A percentile compares a stretch with the other conserved stretches of the same genome.
These are phyloP conservation scores for Chlorella variabilis DNA, from an alignment of 163 green algal species.

Conservation along the genomic window DNA sequence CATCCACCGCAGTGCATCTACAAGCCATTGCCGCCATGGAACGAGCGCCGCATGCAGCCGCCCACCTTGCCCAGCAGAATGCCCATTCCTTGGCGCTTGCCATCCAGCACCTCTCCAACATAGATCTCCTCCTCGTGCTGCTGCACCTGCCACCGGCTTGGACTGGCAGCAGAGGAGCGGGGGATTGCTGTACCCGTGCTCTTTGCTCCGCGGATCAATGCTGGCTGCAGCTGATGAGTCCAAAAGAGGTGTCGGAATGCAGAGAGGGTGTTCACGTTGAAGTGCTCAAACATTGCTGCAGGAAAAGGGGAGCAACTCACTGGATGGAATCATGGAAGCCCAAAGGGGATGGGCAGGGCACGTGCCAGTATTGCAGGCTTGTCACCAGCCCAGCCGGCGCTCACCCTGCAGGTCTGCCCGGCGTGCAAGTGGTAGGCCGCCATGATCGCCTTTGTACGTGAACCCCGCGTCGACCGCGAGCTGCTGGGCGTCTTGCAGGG, in stretches of 20 bases:
- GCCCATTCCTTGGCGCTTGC: slow-evolving; percentile 12
- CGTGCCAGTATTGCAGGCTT: too few species aligned
- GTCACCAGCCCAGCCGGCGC: too few species aligned
- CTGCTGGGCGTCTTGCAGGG: slow-evolving; percentile 29
- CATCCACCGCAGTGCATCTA: background rate
- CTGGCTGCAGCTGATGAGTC: slow-evolving; percentile 13
- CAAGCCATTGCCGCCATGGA: too few species aligned
- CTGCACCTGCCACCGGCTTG: background rate
- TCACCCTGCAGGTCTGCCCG: slow-evolving; percentile 28
- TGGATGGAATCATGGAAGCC: background rate
- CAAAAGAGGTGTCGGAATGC: slow-evolving; percentile 17
- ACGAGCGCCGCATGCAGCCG: background rate
- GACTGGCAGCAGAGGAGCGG: background rate
- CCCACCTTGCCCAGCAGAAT: slow-evolving; percentile 11
- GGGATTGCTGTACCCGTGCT: background rate
- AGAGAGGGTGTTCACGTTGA: slow-evolving; percentile 25
- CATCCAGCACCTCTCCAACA: slow-evolving; percentile 21
- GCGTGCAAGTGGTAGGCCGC: background rate
- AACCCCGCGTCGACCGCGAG: slow-evolving; percentile 18
- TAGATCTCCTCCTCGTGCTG: background rate
- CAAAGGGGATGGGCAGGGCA: background rate
- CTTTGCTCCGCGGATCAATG: too few species aligned
- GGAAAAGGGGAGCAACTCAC: background rate
- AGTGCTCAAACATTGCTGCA: slow-evolving; percentile 35
- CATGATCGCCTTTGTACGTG: background rate